A percentile compares a stretch with the other conserved stretches of the same genome.
Evolutionary conservation across 192 early-diverging fungal species (phyloP).

Genomic region (Coemansia pectinata): DNA sequence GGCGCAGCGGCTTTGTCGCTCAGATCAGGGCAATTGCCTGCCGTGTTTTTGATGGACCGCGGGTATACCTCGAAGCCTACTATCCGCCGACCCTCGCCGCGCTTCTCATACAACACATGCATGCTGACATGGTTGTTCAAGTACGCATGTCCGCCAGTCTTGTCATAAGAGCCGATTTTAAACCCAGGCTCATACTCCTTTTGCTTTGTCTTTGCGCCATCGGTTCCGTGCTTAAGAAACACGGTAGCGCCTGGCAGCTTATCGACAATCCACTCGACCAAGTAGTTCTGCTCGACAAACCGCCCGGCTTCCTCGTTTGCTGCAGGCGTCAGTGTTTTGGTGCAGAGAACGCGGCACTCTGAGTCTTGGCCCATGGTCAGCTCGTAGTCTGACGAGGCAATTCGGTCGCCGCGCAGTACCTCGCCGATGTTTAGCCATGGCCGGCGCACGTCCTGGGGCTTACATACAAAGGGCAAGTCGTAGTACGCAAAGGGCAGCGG

Average conservation of each 20-base stretch:
- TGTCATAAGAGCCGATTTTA: conserved; percentile 56
- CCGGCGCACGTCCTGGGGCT: conserved; percentile 22
- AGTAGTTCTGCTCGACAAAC: conserved; percentile 61
- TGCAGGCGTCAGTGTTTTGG: conserved; percentile 39
- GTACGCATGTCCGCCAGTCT: conserved; percentile 42
- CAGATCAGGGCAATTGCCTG: conserved; percentile 35
- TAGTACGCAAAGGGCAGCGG: conserved; percentile 67
- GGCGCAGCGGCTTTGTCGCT: not conserved
- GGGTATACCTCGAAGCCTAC: conserved; percentile 76
- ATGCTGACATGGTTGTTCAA: conserved; percentile 70
- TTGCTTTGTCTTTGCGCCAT: not conserved
- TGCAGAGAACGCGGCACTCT: conserved; percentile 60
- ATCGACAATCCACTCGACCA: conserved; percentile 70
- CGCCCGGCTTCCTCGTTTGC: conserved; percentile 52
- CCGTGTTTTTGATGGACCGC: conserved; percentile 48
- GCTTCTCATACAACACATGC: conserved; percentile 59
- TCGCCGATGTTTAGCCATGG: conserved; percentile 63
- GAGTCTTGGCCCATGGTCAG: conserved; percentile 52
- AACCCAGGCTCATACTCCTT: conserved; percentile 64
- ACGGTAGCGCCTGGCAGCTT: conserved; percentile 67
- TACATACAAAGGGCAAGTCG: conserved; percentile 66
- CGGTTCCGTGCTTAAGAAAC: conserved; percentile 12
- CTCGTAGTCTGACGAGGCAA: conserved; percentile 60
- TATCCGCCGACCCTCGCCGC: conserved; percentile 53
- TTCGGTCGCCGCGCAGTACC: conserved; percentile 72